These are phyloP conservation scores for Claviceps sp. DNA, from an alignment of 2,329 filamentous ascomycete species.

Conservation along the genomic window DNA sequence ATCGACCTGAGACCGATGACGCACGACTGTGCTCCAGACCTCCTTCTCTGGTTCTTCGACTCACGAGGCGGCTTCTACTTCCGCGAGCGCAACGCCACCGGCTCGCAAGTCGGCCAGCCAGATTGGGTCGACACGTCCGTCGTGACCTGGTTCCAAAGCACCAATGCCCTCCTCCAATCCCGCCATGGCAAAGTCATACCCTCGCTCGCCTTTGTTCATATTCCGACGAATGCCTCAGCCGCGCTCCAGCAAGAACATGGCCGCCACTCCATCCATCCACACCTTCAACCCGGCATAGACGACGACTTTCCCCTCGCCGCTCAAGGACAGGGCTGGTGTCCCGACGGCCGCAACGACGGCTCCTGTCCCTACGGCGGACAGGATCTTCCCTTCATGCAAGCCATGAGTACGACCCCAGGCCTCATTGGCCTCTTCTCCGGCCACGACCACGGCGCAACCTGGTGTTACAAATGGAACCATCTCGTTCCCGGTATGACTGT, in stretches of 20 bases:
- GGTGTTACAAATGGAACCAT: slow-evolving; percentile 39
- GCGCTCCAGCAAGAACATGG: slow-evolving; percentile 22
- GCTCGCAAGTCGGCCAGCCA: slow-evolving; percentile 20
- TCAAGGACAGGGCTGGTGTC: slow-evolving; percentile 32
- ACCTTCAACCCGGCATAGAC: slow-evolving; percentile 31
- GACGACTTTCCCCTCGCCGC: slow-evolving; percentile 27
- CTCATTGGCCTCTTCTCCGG: slow-evolving; percentile 48
- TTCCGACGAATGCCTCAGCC: slow-evolving; percentile 29
- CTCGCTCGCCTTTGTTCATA: slow-evolving; percentile 35
- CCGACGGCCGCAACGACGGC: slow-evolving; percentile 22
- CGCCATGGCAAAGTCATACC: slow-evolving; percentile 24
- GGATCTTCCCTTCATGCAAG: slow-evolving; percentile 50
- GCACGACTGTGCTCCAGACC: slow-evolving; percentile 21
- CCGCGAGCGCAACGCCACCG: slow-evolving; percentile 20
- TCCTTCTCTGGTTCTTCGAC: slow-evolving; percentile 63
- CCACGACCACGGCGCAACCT: slow-evolving; percentile 52
- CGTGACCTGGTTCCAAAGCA: slow-evolving; percentile 30
- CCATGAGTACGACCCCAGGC: slow-evolving; percentile 38
- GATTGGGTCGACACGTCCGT: slow-evolving; percentile 33
- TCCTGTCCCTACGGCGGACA: slow-evolving; percentile 32
- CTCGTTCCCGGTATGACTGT: slow-evolving; percentile 20
- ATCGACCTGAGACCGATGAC: not conserved
- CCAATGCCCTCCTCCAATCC: slow-evolving; percentile 15
- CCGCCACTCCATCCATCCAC: slow-evolving; percentile 17
- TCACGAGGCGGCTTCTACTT: slow-evolving; percentile 43